A percentile compares a stretch with the other conserved stretches of the same genome.
These are phyloP conservation scores for Wickerhamiella shivajii DNA, from an alignment of 805 yeast species.

Conservation along the genomic window DNA sequence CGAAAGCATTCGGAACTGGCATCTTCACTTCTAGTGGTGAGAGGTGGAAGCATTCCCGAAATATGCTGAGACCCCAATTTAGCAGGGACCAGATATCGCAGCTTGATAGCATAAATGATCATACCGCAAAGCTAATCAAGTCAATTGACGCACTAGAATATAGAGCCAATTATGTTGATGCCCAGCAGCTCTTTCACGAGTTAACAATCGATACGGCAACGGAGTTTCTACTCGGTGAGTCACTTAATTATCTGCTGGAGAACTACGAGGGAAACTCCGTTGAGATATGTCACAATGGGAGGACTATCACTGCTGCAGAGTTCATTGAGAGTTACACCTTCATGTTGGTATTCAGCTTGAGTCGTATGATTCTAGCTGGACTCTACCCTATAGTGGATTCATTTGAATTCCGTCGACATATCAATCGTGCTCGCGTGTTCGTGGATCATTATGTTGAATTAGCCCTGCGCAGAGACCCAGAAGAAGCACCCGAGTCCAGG, in stretches of 20 bases:
- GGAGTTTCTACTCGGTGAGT: slow-evolving; percentile 21
- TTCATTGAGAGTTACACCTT: slow-evolving; percentile 18
- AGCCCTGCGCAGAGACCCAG: slow-evolving; percentile 15
- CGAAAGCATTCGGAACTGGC: slow-evolving; percentile 23
- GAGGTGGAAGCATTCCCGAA: slow-evolving; percentile 25
- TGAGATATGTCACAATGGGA: slow-evolving; percentile 1
- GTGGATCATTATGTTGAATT: slow-evolving; percentile 23
- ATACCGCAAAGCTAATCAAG: slow-evolving; percentile 11
- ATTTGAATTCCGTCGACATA: slow-evolving; percentile 26
- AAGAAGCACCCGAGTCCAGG: slow-evolving; percentile 23
- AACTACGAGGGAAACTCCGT: slow-evolving; percentile 3
- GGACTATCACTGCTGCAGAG: slow-evolving; percentile 14
- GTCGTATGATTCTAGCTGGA: slow-evolving; percentile 15
- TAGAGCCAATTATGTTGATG: slow-evolving; percentile 20
- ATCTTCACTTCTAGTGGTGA: slow-evolving; percentile 25
- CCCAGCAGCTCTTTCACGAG: slow-evolving; percentile 15
- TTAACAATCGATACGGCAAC: slow-evolving; percentile 21
- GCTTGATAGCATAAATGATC: slow-evolving; percentile 15
- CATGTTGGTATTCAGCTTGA: slow-evolving; percentile 14
- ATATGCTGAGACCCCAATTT: slow-evolving; percentile 25
- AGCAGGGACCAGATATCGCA: slow-evolving; percentile 22
- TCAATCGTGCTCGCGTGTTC: slow-evolving; percentile 20
- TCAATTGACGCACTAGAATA: slow-evolving; percentile 10
- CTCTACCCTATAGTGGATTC: slow-evolving; percentile 16
- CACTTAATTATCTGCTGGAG: slow-evolving; percentile 16